A percentile compares a stretch with the other conserved stretches of the same genome.
Conservation (phyloP, 257 asterid species). For the Datura wrightii region DNA sequence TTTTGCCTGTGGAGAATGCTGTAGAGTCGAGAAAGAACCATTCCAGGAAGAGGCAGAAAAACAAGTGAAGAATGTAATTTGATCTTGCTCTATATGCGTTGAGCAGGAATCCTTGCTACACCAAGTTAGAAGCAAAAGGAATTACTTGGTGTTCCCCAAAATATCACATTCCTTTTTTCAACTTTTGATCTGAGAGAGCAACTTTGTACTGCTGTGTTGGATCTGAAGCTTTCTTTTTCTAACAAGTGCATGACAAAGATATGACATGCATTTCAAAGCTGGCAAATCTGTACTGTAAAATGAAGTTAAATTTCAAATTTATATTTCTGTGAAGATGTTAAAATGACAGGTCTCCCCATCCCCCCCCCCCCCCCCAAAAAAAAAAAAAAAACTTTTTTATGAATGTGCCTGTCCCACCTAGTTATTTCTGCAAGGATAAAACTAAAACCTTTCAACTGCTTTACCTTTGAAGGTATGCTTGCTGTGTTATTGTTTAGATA, state of each 20-base stretch:
- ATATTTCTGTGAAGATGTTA: constrained; percentile 2
- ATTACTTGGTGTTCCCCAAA: not conserved
- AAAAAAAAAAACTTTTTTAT: not conserved
- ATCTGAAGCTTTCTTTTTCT: not conserved
- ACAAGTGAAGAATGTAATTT: constrained; percentile 40
- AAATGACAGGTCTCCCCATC: not conserved
- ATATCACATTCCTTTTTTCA: not conserved
- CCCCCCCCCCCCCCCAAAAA: not conserved
- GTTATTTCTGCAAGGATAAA: not conserved
- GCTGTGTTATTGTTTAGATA: not conserved
- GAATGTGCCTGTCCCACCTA: not conserved
- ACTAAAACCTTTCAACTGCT: not conserved
- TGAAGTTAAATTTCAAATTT: not conserved
- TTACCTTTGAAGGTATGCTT: not conserved
- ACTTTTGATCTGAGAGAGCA: constrained; percentile 15
- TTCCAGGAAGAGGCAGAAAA: constrained; percentile 53
- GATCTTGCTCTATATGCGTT: constrained; percentile 28
- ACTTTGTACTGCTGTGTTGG: constrained; percentile 17
- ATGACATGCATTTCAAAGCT: not conserved
- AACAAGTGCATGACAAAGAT: not conserved
- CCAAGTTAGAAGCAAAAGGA: not conserved
- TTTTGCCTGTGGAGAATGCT: constrained; percentile 35
- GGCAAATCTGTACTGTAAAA: not conserved
- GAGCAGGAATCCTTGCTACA: constrained; percentile 4
- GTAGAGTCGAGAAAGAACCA: constrained; percentile 37